Evolutionary conservation across 2,329 filamentous ascomycete species (phyloP).

Genomic region (Sporothrix protearum): DNA sequence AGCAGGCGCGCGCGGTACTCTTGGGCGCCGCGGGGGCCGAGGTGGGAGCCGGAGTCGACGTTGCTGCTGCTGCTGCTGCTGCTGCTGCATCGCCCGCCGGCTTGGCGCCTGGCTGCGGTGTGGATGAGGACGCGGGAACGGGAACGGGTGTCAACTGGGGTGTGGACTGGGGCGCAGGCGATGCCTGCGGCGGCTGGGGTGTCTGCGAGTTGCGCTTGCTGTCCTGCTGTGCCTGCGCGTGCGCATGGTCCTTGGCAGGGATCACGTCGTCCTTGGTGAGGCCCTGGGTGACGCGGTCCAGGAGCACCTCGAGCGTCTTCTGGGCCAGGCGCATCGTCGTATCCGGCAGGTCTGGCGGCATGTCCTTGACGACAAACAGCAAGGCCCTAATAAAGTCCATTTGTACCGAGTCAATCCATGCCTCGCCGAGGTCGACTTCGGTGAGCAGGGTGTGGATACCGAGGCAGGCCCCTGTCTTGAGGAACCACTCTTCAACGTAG

Average conservation of each 20-base stretch:
- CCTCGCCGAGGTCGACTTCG: constrained; percentile 76
- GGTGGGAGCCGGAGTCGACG: constrained; percentile 34
- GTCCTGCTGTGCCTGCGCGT: not conserved
- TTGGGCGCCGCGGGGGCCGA: not conserved
- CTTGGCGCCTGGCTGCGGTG: not conserved
- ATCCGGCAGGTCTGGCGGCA: constrained; percentile 88
- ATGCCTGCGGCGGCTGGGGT: constrained; percentile 7
- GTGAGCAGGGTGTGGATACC: constrained; percentile 87
- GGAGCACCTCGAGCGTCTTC: constrained; percentile 73
- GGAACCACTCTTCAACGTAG: constrained; percentile 98
- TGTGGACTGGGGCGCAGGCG: not conserved
- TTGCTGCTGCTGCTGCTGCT: constrained; percentile 60
- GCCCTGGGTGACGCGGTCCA: constrained; percentile 73
- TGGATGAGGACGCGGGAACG: not conserved
- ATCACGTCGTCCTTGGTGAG: constrained; percentile 69
- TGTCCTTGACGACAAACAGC: constrained; percentile 97
- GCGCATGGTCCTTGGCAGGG: constrained; percentile 6
- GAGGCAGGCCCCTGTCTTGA: constrained; percentile 85
- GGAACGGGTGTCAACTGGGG: not conserved
- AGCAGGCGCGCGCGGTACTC: constrained; percentile 38
- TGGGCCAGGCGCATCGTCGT: constrained; percentile 81
- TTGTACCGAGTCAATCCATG: constrained; percentile 78
- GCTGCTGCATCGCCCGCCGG: not conserved
- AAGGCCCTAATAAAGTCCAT: constrained; percentile 86
- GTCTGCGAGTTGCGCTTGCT: constrained; percentile 17